Percentiles rank a stretch among this genome's conserved stretches.
Evolutionary conservation across 176 grass and related monocot genomes (phyloP).

Genomic region (Eragrostis nindensis): DNA sequence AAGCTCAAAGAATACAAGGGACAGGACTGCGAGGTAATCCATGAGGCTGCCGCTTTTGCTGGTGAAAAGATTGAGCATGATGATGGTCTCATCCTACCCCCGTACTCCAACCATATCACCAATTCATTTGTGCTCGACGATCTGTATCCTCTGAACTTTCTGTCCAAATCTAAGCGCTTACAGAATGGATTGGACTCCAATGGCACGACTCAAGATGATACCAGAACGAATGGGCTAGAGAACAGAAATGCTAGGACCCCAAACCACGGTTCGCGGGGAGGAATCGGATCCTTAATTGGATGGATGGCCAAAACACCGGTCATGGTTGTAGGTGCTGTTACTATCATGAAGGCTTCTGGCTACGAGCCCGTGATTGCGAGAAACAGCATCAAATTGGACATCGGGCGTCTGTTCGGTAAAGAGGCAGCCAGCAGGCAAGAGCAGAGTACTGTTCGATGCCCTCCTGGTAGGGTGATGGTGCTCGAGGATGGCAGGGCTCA

Average conservation of each 20-base stretch:
- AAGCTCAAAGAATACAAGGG: conserved; percentile 88
- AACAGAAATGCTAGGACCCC: conserved; percentile 6
- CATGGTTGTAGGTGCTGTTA: conserved; percentile 59
- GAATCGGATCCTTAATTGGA: conserved; percentile 59
- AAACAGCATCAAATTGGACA: conserved; percentile 46
- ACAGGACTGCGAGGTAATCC: conserved; percentile 73
- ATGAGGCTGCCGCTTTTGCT: conserved; percentile 72
- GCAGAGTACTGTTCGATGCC: conserved; percentile 42
- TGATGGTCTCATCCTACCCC: conserved; percentile 67
- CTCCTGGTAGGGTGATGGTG: conserved; percentile 64
- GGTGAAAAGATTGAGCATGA: conserved; percentile 78
- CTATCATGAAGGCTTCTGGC: conserved; percentile 61
- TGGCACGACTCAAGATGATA: not conserved
- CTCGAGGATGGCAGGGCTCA: conserved; percentile 61
- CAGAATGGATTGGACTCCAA: conserved; percentile 24
- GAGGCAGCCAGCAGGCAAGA: not conserved
- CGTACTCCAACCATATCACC: conserved; percentile 65
- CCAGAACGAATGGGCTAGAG: not conserved
- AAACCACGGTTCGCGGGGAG: conserved; percentile 1
- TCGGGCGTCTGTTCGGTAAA: conserved; percentile 19
- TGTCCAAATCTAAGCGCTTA: conserved; percentile 41
- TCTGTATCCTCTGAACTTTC: conserved; percentile 46
- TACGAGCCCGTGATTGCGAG: conserved; percentile 48
- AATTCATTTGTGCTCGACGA: conserved; percentile 62
- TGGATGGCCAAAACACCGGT: conserved; percentile 74